Percentiles rank a stretch among this genome's conserved stretches.
Conservation (phyloP, 202 grass and related monocot species). For the Cymbopogon flexuosus region DNA sequence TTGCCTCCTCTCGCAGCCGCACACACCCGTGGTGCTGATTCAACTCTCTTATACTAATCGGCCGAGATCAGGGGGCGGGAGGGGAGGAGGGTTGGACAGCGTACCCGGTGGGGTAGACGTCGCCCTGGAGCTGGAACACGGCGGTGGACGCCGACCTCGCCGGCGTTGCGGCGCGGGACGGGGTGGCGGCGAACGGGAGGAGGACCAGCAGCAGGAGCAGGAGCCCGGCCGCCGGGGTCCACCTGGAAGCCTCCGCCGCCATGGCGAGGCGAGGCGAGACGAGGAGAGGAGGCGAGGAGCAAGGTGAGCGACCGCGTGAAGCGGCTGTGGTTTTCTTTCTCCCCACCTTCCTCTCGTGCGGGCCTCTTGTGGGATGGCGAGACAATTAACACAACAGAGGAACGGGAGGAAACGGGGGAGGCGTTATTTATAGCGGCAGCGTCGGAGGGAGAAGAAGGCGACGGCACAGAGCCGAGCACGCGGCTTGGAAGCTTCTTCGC, state of each 20-base stretch:
- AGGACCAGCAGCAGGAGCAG: background rate
- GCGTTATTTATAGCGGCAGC: constrained; percentile 21
- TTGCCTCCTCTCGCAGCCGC: background rate
- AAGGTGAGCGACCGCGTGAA: background rate
- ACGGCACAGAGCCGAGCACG: background rate
- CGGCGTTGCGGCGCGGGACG: constrained; percentile 15
- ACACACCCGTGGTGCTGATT: background rate
- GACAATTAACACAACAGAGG: background rate
- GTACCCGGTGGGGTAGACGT: constrained; percentile 76
- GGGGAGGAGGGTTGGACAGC: background rate
- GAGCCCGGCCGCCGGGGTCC: background rate
- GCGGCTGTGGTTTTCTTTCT: background rate
- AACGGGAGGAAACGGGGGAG: background rate
- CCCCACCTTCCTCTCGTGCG: background rate
- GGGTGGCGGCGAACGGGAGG: background rate
- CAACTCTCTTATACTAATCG: background rate
- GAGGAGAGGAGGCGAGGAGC: background rate
- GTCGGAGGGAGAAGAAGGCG: too few species aligned
- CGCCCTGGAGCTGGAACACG: constrained; percentile 67
- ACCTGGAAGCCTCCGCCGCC: constrained; percentile 21
- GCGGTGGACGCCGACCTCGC: constrained; percentile 41
- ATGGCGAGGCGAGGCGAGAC: background rate
- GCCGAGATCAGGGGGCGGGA: background rate
- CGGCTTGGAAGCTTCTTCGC: constrained; percentile 1
- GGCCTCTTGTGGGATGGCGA: background rate